Conservation (phyloP, 805 yeast genomes). For the Candida cerambycidarum region DNA sequence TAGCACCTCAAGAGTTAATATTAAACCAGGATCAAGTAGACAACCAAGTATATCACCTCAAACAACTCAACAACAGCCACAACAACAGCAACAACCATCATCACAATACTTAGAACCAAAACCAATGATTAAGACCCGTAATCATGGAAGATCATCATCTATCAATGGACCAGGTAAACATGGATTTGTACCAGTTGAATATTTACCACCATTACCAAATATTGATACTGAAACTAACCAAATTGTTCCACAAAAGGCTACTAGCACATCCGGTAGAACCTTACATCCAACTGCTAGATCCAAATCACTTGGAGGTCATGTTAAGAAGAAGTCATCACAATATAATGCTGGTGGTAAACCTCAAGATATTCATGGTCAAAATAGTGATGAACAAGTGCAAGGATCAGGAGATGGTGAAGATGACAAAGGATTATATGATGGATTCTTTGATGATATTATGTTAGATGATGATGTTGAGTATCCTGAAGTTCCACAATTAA, state of each 20-base stretch:
- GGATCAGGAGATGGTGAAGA: no score
- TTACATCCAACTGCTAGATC: conserved; percentile 86
- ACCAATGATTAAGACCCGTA: conserved; percentile 16
- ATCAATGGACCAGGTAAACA: conserved; percentile 26
- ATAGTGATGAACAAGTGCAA: conserved; percentile 48
- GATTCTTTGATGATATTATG: conserved; percentile 58
- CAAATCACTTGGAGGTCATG: conserved; percentile 77
- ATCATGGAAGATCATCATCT: conserved; percentile 35
- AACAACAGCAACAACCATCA: not conserved
- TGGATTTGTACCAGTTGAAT: conserved; percentile 44
- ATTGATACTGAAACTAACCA: conserved; percentile 30
- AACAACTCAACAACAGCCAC: conserved; percentile 11
- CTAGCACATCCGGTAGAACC: conserved; percentile 21
- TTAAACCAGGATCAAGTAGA: not conserved
- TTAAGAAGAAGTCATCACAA: conserved; percentile 57
- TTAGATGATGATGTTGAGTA: conserved; percentile 36
- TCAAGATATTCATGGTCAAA: conserved; percentile 22
- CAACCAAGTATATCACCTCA: conserved; percentile 3
- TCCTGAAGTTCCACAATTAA: conserved; percentile 33
- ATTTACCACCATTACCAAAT: conserved; percentile 46
- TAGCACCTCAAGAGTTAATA: conserved; percentile 11
- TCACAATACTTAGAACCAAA: not conserved
- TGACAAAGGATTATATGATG: conserved; percentile 32
- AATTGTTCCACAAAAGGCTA: conserved; percentile 13
- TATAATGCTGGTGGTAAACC: conserved; percentile 24